Evolutionary conservation across 2,329 filamentous ascomycete genomes (phyloP).

Genomic region (Xylariales sp.): DNA sequence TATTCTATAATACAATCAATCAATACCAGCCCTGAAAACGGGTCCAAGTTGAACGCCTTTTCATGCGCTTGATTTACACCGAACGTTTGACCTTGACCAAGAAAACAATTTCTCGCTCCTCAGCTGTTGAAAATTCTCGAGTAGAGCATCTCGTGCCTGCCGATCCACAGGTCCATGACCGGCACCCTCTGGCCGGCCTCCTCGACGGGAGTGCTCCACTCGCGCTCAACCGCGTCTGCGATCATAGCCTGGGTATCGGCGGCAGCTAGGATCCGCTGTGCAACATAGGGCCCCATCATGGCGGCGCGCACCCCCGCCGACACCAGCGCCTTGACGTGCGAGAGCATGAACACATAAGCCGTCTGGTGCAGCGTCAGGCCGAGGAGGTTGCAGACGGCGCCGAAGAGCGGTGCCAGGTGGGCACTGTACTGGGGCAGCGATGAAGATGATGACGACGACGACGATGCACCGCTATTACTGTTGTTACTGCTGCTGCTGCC

Average conservation of each 20-base stretch:
- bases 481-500: not conserved
- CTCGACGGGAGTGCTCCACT: conserved; percentile 55
- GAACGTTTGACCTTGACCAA: too few species aligned
- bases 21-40: too few species aligned
- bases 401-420: conserved; percentile 69
- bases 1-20: too few species aligned
- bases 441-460: too few species aligned
- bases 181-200: conserved; percentile 73
- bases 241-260: conserved; percentile 54
- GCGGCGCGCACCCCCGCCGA: conserved; percentile 74
- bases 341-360: conserved; percentile 71
- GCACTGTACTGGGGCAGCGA: conserved; percentile 48
- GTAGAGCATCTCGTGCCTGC: conserved; percentile 77
- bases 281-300: conserved; percentile 76
- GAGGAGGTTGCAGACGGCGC: conserved; percentile 59
- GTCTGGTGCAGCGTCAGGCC: conserved; percentile 58
- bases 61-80: too few species aligned
- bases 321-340: conserved; percentile 71
- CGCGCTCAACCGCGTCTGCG: conserved; percentile 50
- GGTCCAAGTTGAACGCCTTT: too few species aligned
- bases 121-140: conserved; percentile 84
- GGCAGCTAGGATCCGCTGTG: conserved; percentile 67
- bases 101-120: too few species aligned
- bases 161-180: conserved; percentile 77
- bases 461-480: conserved; percentile 5